Evolutionary conservation across 2,329 filamentous ascomycete genomes (phyloP).

Genomic region (Fusarium penzigii): DNA sequence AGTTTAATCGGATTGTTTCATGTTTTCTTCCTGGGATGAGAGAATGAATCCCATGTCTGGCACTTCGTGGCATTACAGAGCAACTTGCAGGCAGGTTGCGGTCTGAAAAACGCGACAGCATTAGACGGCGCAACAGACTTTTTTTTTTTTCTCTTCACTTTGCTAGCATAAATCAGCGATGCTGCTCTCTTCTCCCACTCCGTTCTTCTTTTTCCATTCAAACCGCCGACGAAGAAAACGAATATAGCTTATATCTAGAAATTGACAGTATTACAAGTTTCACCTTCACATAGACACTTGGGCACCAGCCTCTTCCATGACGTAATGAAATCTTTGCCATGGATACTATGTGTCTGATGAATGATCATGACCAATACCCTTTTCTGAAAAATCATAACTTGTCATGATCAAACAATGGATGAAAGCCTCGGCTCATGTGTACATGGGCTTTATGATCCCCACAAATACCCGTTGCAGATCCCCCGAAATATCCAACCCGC

Average conservation of each 20-base stretch:
- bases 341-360: no score
- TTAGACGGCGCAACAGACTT: slow-evolving; percentile 14
- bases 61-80: slow-evolving; percentile 1
- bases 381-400: neutral
- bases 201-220: no score
- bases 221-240: no score
- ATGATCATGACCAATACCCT: no score
- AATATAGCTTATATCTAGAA: no score
- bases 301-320: no score
- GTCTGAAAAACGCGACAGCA: slow-evolving; percentile 1
- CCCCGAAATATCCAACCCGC: neutral
- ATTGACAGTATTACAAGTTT: no score
- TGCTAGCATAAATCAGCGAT: no score
- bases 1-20: neutral
- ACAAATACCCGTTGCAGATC: neutral
- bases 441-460: neutral
- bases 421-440: neutral
- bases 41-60: no score
- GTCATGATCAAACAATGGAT: neutral
- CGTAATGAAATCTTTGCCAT: no score
- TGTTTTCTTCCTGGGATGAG: neutral
- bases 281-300: no score
- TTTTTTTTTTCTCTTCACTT: neutral
- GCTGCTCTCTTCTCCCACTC: no score
- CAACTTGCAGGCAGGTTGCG: slow-evolving; percentile 25